A percentile compares a stretch with the other conserved stretches of the same genome.
Conservation (phyloP, 495 filamentous ascomycete species). For the Penicillium tannophilum region DNA sequence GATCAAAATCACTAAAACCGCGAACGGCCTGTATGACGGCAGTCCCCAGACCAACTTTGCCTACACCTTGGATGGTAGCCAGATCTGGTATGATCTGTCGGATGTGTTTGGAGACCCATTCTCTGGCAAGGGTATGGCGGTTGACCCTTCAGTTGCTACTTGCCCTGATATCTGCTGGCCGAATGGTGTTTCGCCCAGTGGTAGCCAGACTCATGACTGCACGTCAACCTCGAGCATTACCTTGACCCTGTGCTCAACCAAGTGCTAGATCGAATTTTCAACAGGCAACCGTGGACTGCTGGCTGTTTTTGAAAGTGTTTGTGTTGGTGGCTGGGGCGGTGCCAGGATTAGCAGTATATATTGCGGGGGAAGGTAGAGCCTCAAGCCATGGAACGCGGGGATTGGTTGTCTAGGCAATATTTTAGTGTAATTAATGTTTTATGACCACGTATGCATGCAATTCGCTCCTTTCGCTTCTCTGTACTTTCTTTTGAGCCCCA, state of each 20-base stretch:
- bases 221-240: conserved; percentile 23
- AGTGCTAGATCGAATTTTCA: background rate
- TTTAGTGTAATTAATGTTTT: conserved; percentile 1
- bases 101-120: conserved; percentile 60
- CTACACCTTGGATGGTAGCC: conserved; percentile 51
- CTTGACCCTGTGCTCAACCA: conserved; percentile 9
- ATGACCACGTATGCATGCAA: background rate
- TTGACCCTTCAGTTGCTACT: conserved; percentile 37
- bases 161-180: conserved; percentile 55
- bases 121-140: conserved; percentile 43
- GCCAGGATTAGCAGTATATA: background rate
- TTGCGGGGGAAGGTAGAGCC: conserved; percentile 6
- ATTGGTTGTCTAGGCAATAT: background rate
- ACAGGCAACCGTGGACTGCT: background rate
- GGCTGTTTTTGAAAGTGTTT: background rate
- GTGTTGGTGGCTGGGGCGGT: conserved; percentile 2
- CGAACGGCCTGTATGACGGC: conserved; percentile 56
- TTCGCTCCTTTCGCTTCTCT: background rate
- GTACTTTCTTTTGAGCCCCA: background rate
- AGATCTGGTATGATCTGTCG: conserved; percentile 59
- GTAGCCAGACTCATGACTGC: conserved; percentile 56
- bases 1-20: conserved; percentile 53
- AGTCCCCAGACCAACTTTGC: conserved; percentile 55
- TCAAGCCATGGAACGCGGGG: conserved; percentile 4
- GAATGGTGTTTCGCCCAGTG: conserved; percentile 48